These are phyloP conservation scores for Neurospora sp. DNA, from an alignment of 495 filamentous ascomycete species.

Conservation along the genomic window DNA sequence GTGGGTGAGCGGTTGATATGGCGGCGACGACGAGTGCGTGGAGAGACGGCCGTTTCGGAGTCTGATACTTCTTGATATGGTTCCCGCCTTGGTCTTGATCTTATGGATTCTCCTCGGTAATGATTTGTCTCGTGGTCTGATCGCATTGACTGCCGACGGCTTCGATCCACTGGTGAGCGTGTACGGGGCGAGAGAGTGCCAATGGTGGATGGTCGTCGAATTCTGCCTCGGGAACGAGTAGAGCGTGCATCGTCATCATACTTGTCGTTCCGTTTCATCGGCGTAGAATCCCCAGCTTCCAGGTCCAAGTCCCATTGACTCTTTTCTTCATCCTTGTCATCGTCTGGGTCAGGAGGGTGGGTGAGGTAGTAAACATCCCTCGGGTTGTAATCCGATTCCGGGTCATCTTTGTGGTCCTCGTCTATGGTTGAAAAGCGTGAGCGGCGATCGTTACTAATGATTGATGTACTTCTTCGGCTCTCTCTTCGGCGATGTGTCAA, in stretches of 20 bases:
- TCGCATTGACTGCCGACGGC: not conserved
- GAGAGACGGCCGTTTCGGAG: not conserved
- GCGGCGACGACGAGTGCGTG: not conserved
- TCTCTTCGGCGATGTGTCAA: not conserved
- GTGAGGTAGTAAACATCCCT: not conserved
- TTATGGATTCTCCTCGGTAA: not conserved
- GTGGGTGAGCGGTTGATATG: not conserved
- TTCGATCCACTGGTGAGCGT: not conserved
- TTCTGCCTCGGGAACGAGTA: not conserved
- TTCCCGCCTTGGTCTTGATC: not conserved
- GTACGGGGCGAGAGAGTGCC: not conserved
- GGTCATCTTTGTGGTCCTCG: not conserved
- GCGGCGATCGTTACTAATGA: not conserved
- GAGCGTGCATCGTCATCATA: not conserved
- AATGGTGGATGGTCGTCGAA: not conserved
- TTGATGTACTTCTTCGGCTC: not conserved
- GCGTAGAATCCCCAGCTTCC: not conserved
- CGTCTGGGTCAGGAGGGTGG: not conserved
- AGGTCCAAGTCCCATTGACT: not conserved
- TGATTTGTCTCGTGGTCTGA: not conserved
- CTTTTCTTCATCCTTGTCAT: not conserved
- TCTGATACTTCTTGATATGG: not conserved
- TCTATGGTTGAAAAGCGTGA: not conserved
- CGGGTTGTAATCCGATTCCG: not conserved
- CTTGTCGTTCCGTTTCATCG: not conserved